Evolutionary conservation across 176 grass and related monocot genomes (phyloP), one percentile per base, ranked within the genome.

Genomic region (Eragrostis curvula): DNA sequence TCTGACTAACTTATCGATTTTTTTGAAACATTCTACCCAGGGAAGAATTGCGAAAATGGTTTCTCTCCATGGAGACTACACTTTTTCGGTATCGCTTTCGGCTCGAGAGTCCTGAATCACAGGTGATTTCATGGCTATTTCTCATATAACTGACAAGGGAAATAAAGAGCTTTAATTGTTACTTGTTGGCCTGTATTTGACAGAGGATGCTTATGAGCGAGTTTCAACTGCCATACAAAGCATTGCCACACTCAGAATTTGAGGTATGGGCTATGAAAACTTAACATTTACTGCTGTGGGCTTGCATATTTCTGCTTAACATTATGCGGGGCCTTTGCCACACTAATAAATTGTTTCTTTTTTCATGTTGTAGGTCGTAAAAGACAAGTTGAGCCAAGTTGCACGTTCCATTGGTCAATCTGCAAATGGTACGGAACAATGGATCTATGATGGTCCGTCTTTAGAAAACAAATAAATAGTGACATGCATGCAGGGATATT

Each of bases 41-140:
- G 70, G 96, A 98, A 68, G 96, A 98, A 46, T 79, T 95, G 79
- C 84, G 96, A 29, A 98, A 92, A 61, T 98, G 96, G 96, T 98
- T 98, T 91, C 93, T 98, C 63, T 98, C 92, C 73, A 93, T 95
- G 90, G 92, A 95, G 87, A 95, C 93, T 53, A 53, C 81, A 59
- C 90, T 98, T 77, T 95, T 95, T 52, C 84, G 90, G 68, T 93
- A 93, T 59, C 86, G 96, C 16, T 98, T 93, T 84, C 84, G 92
- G 27, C 79, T 93, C 17, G 90, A 95, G 86, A 93, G 49, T 58
- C 57, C 58, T n/a, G 96, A 98, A 73, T 92, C 96, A 70, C 96
- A 98, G 92, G 96, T 95, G 72, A 51, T 36, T 68, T 88, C 64
- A 81, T 79, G 27, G 63, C 49, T 30, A 58, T 61, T 70, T 84